These are phyloP conservation scores for Sistotremastrum suecicum DNA, from an alignment of 768 basidiomycete species.

Conservation along the genomic window DNA sequence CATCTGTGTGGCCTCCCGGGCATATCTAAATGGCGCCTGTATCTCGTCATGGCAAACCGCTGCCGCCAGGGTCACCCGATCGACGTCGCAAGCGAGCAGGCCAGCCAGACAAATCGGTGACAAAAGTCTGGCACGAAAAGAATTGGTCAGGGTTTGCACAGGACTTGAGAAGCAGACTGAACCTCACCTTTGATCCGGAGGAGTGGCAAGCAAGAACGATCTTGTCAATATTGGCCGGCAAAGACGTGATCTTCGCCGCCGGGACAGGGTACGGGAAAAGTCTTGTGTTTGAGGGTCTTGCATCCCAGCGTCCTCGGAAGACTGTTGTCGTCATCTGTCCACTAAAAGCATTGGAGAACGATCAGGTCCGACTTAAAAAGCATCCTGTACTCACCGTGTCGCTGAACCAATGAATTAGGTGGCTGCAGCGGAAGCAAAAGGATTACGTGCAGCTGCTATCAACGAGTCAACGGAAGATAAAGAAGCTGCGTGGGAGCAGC, in stretches of 20 bases:
- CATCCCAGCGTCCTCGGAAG: slow-evolving; percentile 5
- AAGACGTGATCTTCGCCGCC: slow-evolving; percentile 15
- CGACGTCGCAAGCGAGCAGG: too few species aligned
- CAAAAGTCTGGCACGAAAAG: too few species aligned
- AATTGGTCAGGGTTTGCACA: too few species aligned
- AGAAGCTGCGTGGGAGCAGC: too few species aligned
- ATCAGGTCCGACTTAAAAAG: slow-evolving; percentile 19
- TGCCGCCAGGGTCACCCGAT: too few species aligned
- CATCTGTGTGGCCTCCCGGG: too few species aligned
- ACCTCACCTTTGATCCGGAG: slow-evolving; percentile 6
- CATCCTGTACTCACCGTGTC: background rate
- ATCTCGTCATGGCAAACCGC: too few species aligned
- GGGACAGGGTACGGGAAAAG: slow-evolving; percentile 8
- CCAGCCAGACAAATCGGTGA: too few species aligned
- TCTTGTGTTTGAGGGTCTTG: slow-evolving; percentile 8
- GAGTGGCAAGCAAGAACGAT: slow-evolving; percentile 7
- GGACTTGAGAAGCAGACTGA: too few species aligned
- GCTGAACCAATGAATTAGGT: slow-evolving; percentile 1
- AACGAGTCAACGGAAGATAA: too few species aligned
- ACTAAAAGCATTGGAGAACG: slow-evolving; percentile 16
- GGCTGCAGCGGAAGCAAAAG: slow-evolving; percentile 11
- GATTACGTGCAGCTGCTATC: slow-evolving; percentile 13
- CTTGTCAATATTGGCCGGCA: slow-evolving; percentile 7
- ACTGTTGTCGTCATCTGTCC: slow-evolving; percentile 16
- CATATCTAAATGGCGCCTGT: too few species aligned